Base-by-base conservation (phyloP, 352 stramenopile species). In the Phytophthora colocasiae region DNA sequence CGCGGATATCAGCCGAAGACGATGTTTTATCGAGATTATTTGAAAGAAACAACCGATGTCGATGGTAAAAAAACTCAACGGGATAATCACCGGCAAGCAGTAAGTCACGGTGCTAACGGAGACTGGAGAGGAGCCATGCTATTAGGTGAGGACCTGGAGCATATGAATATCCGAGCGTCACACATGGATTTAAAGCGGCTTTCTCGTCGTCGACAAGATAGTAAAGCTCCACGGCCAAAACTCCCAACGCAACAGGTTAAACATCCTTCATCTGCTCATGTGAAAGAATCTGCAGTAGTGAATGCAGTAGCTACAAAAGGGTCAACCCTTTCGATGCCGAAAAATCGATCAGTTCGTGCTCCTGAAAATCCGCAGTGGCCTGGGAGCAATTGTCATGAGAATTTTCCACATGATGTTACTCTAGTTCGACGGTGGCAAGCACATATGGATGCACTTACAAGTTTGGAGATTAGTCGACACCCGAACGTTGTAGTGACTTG, bases 401-500 rank as follows among this genome's bases (percentile, higher is more conserved):
- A 12, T 14, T 73, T 61, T 15, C 63, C 69, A n/a, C 41, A 29
- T 2, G 78, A 87, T 62, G 68, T 87, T 15, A 49, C 26, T 15
- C 60, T 87, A 17, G 36, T 83, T 1, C 41, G 66, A 56, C 65
- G 66, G 5, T 91, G 83, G 83, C 41, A 80, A 15, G 83, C 83
- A 6, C 83, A 91, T 40, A 14, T 29, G 0, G 83, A 89, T 36
- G 75, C 63, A 4, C 56, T 89, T 34, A 89, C 79, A 15, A 89
- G 77, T 46, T 45, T 90, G 10, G 83, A 90, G 46, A 67, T 91
- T 4, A 81, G 69, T 49, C 78, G 71, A 14, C 70, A 89, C 29
- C 85, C 85, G 1, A 81, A 90, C 31, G 80, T 93, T 36, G 17
- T 91, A 1, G 55, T 91, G 7, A 91, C 82, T 0, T 91, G 82